Evolutionary conservation across 495 filamentous ascomycete genomes (phyloP).

Genomic region (Trichoderma gamsii): DNA sequence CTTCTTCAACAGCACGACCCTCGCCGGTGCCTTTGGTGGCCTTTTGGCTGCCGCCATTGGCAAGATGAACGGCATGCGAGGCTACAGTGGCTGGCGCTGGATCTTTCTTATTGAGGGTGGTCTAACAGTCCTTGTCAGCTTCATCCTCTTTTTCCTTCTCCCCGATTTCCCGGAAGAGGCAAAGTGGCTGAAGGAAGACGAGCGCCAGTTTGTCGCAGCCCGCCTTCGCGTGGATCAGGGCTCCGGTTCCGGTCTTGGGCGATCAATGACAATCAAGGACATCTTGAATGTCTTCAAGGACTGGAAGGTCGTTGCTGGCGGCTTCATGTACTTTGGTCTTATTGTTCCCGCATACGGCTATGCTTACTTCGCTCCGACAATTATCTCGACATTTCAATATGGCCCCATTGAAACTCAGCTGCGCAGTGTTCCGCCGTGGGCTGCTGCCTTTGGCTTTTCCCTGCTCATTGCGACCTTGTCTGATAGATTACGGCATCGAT

Average conservation of each 20-base stretch:
- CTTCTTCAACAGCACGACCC: conserved; percentile 78
- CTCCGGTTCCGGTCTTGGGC: conserved; percentile 55
- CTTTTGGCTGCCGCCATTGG: conserved; percentile 77
- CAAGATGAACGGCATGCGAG: conserved; percentile 65
- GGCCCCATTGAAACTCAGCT: conserved; percentile 68
- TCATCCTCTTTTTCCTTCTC: conserved; percentile 72
- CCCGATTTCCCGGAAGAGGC: conserved; percentile 68
- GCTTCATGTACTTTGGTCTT: conserved; percentile 84
- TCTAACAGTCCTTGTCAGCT: conserved; percentile 64
- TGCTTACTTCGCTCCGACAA: conserved; percentile 67
- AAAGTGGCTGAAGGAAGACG: conserved; percentile 66
- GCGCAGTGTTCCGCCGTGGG: conserved; percentile 80
- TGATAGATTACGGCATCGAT: conserved; percentile 67
- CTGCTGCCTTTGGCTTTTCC: conserved; percentile 66
- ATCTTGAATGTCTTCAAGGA: conserved; percentile 70
- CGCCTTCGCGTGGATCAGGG: conserved; percentile 77
- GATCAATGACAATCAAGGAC: conserved; percentile 56
- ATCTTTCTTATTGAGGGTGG: conserved; percentile 67
- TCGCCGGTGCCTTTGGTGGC: conserved; percentile 85
- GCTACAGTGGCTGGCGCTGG: conserved; percentile 85
- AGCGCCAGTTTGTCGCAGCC: conserved; percentile 65
- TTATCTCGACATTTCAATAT: conserved; percentile 64
- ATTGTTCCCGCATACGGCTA: conserved; percentile 80
- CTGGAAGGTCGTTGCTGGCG: conserved; percentile 63
- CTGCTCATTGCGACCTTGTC: conserved; percentile 65